Base-by-base conservation (phyloP, 805 yeast species). In the Candida arabinofermentans region DNA sequence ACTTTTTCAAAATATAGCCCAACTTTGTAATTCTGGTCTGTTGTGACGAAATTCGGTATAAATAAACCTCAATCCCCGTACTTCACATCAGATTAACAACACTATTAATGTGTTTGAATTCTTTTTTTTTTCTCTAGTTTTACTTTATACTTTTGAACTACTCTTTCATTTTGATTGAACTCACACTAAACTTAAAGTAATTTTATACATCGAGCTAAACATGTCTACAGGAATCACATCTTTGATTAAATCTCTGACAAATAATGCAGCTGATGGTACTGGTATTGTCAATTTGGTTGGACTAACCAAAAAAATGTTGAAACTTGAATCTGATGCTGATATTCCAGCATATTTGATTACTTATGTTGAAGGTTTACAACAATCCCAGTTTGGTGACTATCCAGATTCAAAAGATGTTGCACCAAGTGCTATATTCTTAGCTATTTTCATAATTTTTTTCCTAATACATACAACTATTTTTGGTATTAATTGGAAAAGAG, bases 311-410 rank as follows among this genome's bases (percentile, higher is more conserved):
- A 39, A 41, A 0, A 40, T 48, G 8, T 48, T 62, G 4, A 35
- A 35, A 12, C 37, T 59, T 13, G 12, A 31, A 0, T 44, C 51
- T 9, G 34, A 40, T 3, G 32, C 40, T 0, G 49, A 57, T 16
- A 62, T 76, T 23, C 84, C 86, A 2, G 41, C 34, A 3, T 53
- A 49, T 3, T 58, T 79, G 39, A 44, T 65, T 5, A 55, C 61
- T 2, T 67, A 65, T 39, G 69, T 68, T 10, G 43, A 67, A 30
- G 60, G 55, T 4, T 46, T 56, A 24, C 82, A 78, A 54, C 70
- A 66, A 40, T 64, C 77, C 7, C 58, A 80, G 32, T 82, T 81
- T 62, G 90, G 90, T 8, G 76, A 76, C 7, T 84, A 81, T 53
- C 86, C 88, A 3, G 52, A 53, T 21, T 34, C 34, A 18, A 58